Evolutionary conservation across 139 green algal species (phyloP), one percentile per base, ranked within the genome.

Genomic region (Zygnema circumcarinatum): DNA sequence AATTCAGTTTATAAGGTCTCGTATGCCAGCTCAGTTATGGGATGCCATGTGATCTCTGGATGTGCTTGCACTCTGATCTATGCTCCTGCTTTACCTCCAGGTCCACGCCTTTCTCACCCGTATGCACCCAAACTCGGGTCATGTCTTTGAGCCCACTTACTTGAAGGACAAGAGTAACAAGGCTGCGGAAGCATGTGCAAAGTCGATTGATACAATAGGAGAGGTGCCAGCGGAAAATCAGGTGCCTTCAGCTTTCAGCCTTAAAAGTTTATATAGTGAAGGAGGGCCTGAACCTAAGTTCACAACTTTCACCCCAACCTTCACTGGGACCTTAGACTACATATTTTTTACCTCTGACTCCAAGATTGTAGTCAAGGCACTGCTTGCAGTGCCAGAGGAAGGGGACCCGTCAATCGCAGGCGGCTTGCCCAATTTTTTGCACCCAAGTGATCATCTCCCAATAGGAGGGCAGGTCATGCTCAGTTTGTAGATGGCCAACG

Each of bases 321-420:
- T 87, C 52, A 84, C 20, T 86, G 81, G 81, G 38, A 87, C 81
- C 1, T 84, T 87, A 39, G 81, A 87, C 22, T 87, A 87, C 38
- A 54, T 87, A 11, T 83, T 87, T 36, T n/a, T 87, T 56, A 81
- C 81, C 22, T 38, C 35, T 33, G 69, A 38, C 20, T 33, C 0
- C 33, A 32, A 42, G 31, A 47, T 82, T 53, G 33, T 53, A 1
- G 31, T 81, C 16, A 56, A 1, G 81, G 31, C 21, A 35, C 67
- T 83, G 11, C 16, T 82, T 11, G 52, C 22, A 35, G 36, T 84
- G 0, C 69, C 68, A 20, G 53, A 29, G 25, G 31, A 41, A 83
- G 74, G 7, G 20, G 81, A 87, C 32, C 11, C 38, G 29, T 85
- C 40, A n/a, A 22, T 87, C 31, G 35, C 35, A 7, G 67, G n/a